Base-by-base conservation (phyloP, 352 stramenopile species). In the Saprolegnia diclina region DNA sequence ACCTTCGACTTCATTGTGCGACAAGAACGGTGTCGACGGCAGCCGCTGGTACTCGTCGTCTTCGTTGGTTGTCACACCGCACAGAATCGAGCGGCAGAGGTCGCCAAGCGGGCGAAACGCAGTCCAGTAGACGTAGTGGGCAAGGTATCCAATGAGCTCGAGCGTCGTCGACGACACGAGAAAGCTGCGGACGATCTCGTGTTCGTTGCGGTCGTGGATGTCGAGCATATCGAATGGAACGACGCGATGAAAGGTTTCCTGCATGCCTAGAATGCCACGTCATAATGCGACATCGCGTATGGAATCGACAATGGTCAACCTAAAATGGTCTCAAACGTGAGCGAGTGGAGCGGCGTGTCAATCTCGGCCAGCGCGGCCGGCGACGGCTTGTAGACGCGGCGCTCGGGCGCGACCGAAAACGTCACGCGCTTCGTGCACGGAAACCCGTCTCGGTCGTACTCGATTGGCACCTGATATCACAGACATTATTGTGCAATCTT, bases 221-320 rank as follows among this genome's bases (percentile, higher is more conserved):
- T 68, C 50, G 35, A 92, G 65, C 4, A 68, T 73, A 0, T 61
- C 56, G 26, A 90, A 76, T 0, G 82, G 84, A 16, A 92, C 50
- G 1, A 72, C 62, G 0, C 66, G 66, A 50, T 77, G 80, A 54
- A 90, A 90, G 0, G 78, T 69, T 9, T 72, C 66, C 42, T 88
- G 77, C 63, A 90, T 78, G 26, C 80, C 72, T 38, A 56, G n/a
- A 3, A 84, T 70, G 13, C 72, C 75, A 16, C 83, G 73, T 19
- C 16, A 35, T 35, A n/a, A n/a, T n/a, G n/a, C n/a, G n/a, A n/a
- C n/a, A n/a, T n/a, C n/a, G n/a, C n/a, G n/a, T n/a, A n/a, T n/a
- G n/a, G n/a, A n/a, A n/a, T 38, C 73, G 67, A 18, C 74, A 38
- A 0, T 63, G 52, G 18, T 80, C 80, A 67, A 90, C 84, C 50